phyloP scores from a whole-genome alignment of 1,284 basidiomycete genomes.

The Ceratobasidium sp. region DNA sequence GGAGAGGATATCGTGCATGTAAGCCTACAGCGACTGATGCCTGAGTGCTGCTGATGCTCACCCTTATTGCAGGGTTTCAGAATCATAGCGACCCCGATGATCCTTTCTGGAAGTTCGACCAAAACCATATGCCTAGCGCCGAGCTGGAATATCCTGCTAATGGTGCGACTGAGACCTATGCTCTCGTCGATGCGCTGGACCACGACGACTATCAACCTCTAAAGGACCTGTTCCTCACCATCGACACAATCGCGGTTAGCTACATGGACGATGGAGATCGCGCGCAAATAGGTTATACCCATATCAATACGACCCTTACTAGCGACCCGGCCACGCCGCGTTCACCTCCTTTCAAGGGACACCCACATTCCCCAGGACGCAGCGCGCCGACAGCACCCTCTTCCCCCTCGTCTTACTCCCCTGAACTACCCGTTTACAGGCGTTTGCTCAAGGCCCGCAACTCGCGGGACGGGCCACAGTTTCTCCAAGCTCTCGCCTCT shows the following conservation, averaged over 20 bases:
- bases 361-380: conserved; percentile 36
- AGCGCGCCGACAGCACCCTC: conserved; percentile 7
- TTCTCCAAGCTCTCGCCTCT: conserved; percentile 45
- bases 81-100: conserved; percentile 49
- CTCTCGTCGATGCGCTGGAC: conserved; percentile 45
- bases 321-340: conserved; percentile 15
- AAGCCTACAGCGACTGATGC: conserved; percentile 1
- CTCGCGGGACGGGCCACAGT: conserved; percentile 48
- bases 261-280: conserved; percentile 49
- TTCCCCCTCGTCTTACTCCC: conserved; percentile 11
- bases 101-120: conserved; percentile 47
- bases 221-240: conserved; percentile 49
- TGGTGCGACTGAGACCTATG: conserved; percentile 44
- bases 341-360: conserved; percentile 37
- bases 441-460: conserved; percentile 49
- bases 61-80: conserved; percentile 45
- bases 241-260: conserved; percentile 49
- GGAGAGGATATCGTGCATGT: conserved; percentile 40
- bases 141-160: conserved; percentile 48
- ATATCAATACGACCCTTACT: not conserved
- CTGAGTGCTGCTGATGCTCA: conserved; percentile 8
- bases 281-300: conserved; percentile 46
- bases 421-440: conserved; percentile 29
- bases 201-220: conserved; percentile 51
- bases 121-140: conserved; percentile 45